phyloP scores from a whole-genome alignment of 2,329 filamentous ascomycete genomes.

The Amauroascus niger region DNA sequence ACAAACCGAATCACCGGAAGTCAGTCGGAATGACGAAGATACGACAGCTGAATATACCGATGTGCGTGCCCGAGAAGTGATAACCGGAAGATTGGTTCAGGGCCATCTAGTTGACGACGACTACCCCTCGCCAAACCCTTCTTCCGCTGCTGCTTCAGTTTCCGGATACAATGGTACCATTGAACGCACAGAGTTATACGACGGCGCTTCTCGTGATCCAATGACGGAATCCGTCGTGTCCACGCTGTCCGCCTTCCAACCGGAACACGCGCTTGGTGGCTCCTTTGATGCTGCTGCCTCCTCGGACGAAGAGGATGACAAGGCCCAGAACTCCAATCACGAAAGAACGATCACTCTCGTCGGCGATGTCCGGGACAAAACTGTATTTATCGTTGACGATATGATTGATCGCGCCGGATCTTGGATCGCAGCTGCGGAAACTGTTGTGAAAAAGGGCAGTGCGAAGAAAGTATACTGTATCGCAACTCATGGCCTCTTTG shows the following conservation, averaged over 20 bases:
- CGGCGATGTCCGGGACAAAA: constrained; percentile 77
- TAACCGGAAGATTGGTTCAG: constrained; percentile 79
- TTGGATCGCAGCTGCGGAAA: constrained; percentile 96
- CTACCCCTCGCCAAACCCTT: constrained; percentile 63
- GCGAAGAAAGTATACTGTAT: constrained; percentile 96
- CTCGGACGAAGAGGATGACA: constrained; percentile 77
- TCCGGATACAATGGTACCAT: constrained; percentile 47
- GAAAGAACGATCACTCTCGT: constrained; percentile 98
- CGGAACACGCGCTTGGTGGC: constrained; percentile 66
- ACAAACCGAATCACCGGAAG: background rate
- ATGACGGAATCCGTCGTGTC: constrained; percentile 80
- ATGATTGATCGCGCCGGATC: constrained; percentile 97
- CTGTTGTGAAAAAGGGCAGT: constrained; percentile 81
- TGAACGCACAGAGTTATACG: constrained; percentile 41
- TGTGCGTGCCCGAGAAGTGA: constrained; percentile 76
- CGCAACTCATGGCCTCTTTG: constrained; percentile 91
- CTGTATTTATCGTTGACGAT: constrained; percentile 92
- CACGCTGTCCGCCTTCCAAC: constrained; percentile 62
- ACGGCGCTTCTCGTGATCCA: constrained; percentile 56
- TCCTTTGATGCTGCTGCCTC: constrained; percentile 75
- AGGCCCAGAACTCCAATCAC: constrained; percentile 55
- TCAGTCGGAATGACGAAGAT: constrained; percentile 5
- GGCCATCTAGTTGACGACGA: constrained; percentile 94
- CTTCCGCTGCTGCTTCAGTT: constrained; percentile 43
- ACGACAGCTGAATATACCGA: constrained; percentile 55